Conservation (phyloP, 1,284 basidiomycete genomes). For the Naganishia sp. region DNA sequence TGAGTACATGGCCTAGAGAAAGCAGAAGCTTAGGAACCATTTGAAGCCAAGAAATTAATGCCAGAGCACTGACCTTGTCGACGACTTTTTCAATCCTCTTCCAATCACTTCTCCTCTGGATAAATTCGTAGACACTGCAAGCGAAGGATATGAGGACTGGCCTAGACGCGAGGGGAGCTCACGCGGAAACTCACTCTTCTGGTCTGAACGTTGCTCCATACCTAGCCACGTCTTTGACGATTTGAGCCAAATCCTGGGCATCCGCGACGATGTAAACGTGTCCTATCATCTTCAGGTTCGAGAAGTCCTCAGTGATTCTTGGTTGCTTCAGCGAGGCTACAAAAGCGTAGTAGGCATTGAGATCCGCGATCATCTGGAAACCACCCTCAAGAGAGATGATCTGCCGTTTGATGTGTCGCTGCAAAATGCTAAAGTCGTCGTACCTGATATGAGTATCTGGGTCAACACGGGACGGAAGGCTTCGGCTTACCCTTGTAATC, state of each 20-base stretch:
- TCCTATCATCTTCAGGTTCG: conserved; percentile 92
- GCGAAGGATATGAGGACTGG: background rate
- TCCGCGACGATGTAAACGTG: conserved; percentile 85
- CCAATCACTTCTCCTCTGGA: conserved; percentile 90
- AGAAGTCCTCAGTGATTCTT: conserved; percentile 78
- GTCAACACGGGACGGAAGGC: background rate
- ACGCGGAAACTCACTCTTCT: conserved; percentile 63
- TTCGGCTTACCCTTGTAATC: conserved; percentile 73
- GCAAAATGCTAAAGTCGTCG: conserved; percentile 67
- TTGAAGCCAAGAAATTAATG: background rate
- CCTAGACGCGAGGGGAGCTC: background rate
- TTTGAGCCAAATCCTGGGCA: conserved; percentile 89
- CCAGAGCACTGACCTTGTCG: conserved; percentile 68
- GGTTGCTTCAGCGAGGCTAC: conserved; percentile 72
- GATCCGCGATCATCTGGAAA: conserved; percentile 92
- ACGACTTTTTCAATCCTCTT: conserved; percentile 94
- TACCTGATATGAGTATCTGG: background rate
- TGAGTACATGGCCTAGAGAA: conserved; percentile 69
- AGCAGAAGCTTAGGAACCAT: background rate
- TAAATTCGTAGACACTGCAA: conserved; percentile 83
- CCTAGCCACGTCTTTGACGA: conserved; percentile 88
- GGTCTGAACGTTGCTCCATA: conserved; percentile 91
- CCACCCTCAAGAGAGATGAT: conserved; percentile 92
- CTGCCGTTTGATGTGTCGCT: conserved; percentile 94
- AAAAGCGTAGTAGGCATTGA: conserved; percentile 90